Conservation (phyloP, 768 basidiomycete genomes). For the Trametes gibbosa region DNA sequence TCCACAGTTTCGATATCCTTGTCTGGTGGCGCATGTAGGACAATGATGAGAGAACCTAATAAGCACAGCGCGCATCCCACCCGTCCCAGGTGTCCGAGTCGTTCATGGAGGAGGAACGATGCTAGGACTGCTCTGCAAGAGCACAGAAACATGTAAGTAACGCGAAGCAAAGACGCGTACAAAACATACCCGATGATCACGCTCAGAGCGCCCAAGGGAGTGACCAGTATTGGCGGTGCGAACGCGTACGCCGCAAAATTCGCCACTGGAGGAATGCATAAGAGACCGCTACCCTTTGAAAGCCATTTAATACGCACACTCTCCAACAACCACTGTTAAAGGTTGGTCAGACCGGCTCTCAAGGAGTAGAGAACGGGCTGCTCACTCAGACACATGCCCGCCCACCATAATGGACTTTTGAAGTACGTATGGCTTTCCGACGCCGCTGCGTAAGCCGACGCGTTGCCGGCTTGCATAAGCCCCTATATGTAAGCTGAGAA, state of each 20-base stretch:
- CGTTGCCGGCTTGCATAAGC: slow-evolving; percentile 75
- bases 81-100: slow-evolving; percentile 89
- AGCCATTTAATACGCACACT: slow-evolving; percentile 51
- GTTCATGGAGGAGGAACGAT: slow-evolving; percentile 88
- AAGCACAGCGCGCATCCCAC: slow-evolving; percentile 82
- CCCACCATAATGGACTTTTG: slow-evolving; percentile 95
- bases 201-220: slow-evolving; percentile 93
- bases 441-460: slow-evolving; percentile 50
- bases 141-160: background rate
- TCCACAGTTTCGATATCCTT: slow-evolving; percentile 91
- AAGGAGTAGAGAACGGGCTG: slow-evolving; percentile 21
- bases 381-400: slow-evolving; percentile 88
- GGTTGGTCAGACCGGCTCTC: background rate
- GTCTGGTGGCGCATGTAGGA: slow-evolving; percentile 96
- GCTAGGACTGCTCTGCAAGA: slow-evolving; percentile 80
- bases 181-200: slow-evolving; percentile 89
- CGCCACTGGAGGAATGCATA: slow-evolving; percentile 45
- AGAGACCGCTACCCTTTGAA: background rate
- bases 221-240: slow-evolving; percentile 97
- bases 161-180: background rate
- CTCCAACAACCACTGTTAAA: slow-evolving; percentile 82
- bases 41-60: slow-evolving; percentile 89
- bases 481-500: slow-evolving; percentile 53
- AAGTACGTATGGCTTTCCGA: slow-evolving; percentile 87
- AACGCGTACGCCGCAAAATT: slow-evolving; percentile 98